phyloP scores from a whole-genome alignment of 768 basidiomycete genomes.

The Agaricus subrufescens region DNA sequence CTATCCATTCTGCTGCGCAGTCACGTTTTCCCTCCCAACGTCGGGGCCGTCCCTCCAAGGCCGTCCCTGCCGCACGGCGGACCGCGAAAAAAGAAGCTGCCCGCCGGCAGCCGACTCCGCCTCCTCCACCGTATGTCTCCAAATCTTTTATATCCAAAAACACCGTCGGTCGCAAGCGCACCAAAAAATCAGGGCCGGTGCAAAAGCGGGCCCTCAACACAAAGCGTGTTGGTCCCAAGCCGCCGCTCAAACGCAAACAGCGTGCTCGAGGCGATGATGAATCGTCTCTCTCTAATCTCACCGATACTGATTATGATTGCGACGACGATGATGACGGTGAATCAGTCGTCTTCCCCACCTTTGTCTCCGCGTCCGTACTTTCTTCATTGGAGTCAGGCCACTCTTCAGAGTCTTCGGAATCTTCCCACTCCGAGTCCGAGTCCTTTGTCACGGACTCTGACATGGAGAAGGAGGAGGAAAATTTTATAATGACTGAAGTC shows the following conservation, averaged over 20 bases:
- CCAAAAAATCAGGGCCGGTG: constrained; percentile 15
- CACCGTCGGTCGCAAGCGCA: constrained; percentile 11
- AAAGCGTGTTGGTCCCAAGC: neutral
- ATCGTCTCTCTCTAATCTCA: constrained; percentile 29
- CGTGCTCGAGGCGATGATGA: constrained; percentile 17
- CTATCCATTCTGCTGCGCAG: constrained; percentile 14
- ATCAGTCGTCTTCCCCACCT: constrained; percentile 54
- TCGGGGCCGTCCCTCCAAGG: constrained; percentile 55
- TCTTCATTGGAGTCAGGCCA: constrained; percentile 34
- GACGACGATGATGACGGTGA: constrained; percentile 28
- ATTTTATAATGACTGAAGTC: constrained; percentile 46
- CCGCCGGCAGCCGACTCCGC: neutral
- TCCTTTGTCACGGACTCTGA: constrained; percentile 52
- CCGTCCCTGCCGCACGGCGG: constrained; percentile 30
- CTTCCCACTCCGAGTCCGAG: constrained; percentile 37
- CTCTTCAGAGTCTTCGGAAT: constrained; percentile 49
- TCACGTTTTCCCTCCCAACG: constrained; percentile 33
- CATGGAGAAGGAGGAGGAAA: constrained; percentile 59
- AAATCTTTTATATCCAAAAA: constrained; percentile 7
- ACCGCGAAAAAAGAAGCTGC: constrained; percentile 16
- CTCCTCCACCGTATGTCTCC: neutral
- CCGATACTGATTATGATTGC: constrained; percentile 28
- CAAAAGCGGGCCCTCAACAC: constrained; percentile 12
- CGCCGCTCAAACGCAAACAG: constrained; percentile 10
- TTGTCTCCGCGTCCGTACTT: constrained; percentile 59